Conservation (phyloP, 768 basidiomycete genomes). For the Panellus pusillus region DNA sequence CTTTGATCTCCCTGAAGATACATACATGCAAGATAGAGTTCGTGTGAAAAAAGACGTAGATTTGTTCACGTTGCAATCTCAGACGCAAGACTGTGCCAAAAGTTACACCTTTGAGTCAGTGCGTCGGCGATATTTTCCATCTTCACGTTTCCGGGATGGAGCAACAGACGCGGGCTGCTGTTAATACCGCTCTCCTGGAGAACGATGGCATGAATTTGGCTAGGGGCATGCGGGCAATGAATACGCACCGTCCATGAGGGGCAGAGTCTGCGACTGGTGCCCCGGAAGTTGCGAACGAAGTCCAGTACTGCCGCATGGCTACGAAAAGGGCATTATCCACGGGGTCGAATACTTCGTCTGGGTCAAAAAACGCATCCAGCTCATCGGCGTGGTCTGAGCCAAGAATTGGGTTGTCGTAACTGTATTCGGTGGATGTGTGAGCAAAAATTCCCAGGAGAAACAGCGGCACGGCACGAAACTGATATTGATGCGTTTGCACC, state of each 20-base stretch:
- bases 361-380: constrained; percentile 36
- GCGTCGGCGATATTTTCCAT: constrained; percentile 25
- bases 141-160: constrained; percentile 29
- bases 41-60: neutral
- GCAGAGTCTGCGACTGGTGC: constrained; percentile 26
- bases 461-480: constrained; percentile 27
- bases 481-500: constrained; percentile 34
- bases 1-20: no score
- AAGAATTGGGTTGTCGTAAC: constrained; percentile 42
- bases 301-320: constrained; percentile 41
- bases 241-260: constrained; percentile 32
- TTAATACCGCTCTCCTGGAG: neutral
- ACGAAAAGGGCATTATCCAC: constrained; percentile 33
- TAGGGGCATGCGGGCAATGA: neutral
- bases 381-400: constrained; percentile 40
- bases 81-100: constrained; percentile 31
- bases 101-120: constrained; percentile 27
- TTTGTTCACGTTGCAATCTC: constrained; percentile 6
- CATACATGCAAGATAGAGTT: no score
- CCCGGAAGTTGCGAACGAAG: constrained; percentile 38
- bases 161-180: constrained; percentile 31
- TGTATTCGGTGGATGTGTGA: neutral
- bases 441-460: neutral
- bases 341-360: constrained; percentile 26
- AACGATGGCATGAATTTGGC: neutral